Base-by-base conservation (phyloP, 306 rosid species). In the Gleditsia sinensis region DNA sequence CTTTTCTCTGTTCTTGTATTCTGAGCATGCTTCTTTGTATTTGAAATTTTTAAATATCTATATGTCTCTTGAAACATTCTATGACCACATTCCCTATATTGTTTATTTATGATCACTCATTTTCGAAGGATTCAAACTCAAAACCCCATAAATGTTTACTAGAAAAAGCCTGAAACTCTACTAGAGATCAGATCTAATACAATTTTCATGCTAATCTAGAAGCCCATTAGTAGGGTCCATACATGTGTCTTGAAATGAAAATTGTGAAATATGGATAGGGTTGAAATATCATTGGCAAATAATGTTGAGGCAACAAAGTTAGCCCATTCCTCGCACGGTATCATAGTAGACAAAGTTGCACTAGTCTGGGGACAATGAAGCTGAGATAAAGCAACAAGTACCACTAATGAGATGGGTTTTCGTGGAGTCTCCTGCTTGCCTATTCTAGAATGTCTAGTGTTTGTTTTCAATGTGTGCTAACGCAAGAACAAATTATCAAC, bases 161-260 rank as follows among this genome's bases (percentile, higher is more conserved):
- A n/a, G n/a, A n/a, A n/a, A n/a, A n/a, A n/a, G n/a, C n/a, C n/a
- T n/a, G n/a, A n/a, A n/a, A n/a, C n/a, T n/a, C n/a, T n/a, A n/a
- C n/a, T n/a, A n/a, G n/a, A n/a, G n/a, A n/a, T n/a, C n/a, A n/a
- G n/a, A n/a, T n/a, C n/a, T n/a, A n/a, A 49, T 32, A 68, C 50
- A 30, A 39, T 42, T 45, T 55, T 56, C 62, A 17, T 74, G 63
- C 68, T 71, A 51, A 69, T 71, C 69, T 59, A 56, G 65, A 81
- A 76, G 27, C 75, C 81, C 74, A 83, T 58, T 78, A 50, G 68
- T 78, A 65, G 77, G 77, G 84, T 80, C 92, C 80, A 72, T 62
- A 33, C 37, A 68, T 70, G 72, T 42, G 63, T 59, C 67, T 73
- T 60, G 49, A 46, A 66, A 42, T 64, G 75, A 14, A 59, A 39